Conservation (phyloP, 805 yeast species). For the Spathaspora girioi region DNA sequence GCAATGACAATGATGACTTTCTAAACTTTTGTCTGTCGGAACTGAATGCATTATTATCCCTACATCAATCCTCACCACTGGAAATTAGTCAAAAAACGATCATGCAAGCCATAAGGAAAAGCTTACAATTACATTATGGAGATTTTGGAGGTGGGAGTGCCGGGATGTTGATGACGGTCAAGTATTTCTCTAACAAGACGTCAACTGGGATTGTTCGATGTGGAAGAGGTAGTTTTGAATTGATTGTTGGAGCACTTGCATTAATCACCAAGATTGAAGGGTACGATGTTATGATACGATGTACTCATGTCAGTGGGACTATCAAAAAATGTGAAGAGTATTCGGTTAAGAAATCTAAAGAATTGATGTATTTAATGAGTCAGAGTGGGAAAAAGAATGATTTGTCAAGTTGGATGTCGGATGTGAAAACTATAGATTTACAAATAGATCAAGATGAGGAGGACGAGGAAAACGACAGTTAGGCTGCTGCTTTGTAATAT, state of each 20-base stretch:
- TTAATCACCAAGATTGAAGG: constrained; percentile 51
- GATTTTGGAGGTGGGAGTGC: constrained; percentile 71
- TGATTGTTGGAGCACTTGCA: constrained; percentile 65
- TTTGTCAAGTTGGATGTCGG: constrained; percentile 1
- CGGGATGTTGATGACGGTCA: constrained; percentile 57
- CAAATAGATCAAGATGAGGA: neutral
- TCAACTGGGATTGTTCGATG: constrained; percentile 83
- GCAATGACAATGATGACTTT: constrained; percentile 12
- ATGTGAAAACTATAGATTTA: constrained; percentile 1
- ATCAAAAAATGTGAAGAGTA: constrained; percentile 77
- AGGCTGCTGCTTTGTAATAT: constrained; percentile 1
- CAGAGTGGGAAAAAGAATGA: constrained; percentile 1
- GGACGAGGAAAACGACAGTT: neutral
- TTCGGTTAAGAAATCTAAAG: constrained; percentile 49
- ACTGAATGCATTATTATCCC: constrained; percentile 36
- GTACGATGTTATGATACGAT: constrained; percentile 50
- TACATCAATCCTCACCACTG: constrained; percentile 46
- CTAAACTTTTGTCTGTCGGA: constrained; percentile 23
- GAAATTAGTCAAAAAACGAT: constrained; percentile 48
- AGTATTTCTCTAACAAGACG: constrained; percentile 78
- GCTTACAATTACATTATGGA: constrained; percentile 67
- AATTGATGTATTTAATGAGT: constrained; percentile 23
- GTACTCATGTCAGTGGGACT: constrained; percentile 78
- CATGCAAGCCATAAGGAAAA: constrained; percentile 49
- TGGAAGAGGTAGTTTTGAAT: constrained; percentile 57